These are phyloP conservation scores for Fusarium longipes DNA, from an alignment of 2,329 filamentous ascomycete species.

Conservation along the genomic window DNA sequence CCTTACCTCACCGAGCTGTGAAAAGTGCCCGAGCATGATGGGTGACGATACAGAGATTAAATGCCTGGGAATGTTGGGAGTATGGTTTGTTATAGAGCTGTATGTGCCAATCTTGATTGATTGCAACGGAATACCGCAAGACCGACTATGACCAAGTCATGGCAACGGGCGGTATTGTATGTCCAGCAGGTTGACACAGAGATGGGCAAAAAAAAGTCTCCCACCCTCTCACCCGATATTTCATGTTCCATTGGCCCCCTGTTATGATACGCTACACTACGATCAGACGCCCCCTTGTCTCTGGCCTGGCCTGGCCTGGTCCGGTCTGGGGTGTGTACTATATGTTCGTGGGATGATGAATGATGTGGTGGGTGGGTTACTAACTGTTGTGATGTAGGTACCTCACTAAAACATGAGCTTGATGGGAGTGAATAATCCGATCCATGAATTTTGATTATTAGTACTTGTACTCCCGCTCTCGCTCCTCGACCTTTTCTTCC, in stretches of 20 bases:
- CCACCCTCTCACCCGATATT: constrained; percentile 37
- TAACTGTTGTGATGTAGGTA: no score
- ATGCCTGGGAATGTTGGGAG: background rate
- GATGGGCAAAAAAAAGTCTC: constrained; percentile 9
- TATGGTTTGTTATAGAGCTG: background rate
- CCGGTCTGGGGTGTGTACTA: constrained; percentile 17
- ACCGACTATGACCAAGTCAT: constrained; percentile 18
- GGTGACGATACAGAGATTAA: background rate
- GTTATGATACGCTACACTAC: constrained; percentile 1
- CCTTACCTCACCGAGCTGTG: background rate
- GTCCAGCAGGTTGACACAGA: background rate
- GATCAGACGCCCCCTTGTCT: constrained; percentile 5
- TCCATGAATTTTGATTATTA: constrained; percentile 40
- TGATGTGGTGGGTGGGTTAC: constrained; percentile 30
- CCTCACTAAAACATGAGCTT: constrained; percentile 6
- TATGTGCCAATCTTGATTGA: background rate
- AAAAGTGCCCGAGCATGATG: constrained; percentile 4
- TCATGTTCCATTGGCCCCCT: constrained; percentile 19
- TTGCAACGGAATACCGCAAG: background rate
- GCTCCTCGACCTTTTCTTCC: constrained; percentile 6
- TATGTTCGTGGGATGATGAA: constrained; percentile 38
- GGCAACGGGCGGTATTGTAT: background rate
- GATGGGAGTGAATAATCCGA: constrained; percentile 25
- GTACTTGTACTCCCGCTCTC: constrained; percentile 40
- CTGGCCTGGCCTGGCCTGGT: no score